Conservation (phyloP, 768 basidiomycete genomes). For the Termitomyces sp. region DNA sequence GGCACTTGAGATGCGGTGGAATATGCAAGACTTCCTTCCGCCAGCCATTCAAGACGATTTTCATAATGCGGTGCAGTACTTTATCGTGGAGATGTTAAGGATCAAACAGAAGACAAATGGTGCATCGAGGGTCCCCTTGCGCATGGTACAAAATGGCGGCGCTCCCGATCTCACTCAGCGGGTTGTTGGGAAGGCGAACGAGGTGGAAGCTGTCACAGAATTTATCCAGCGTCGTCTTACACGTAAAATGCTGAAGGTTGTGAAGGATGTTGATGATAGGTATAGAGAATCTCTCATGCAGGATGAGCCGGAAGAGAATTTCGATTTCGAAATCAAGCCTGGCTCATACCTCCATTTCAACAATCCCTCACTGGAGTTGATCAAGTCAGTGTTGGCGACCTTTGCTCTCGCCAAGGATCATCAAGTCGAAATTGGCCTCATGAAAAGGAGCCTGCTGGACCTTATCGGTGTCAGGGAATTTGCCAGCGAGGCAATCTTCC, state of each 20-base stretch:
- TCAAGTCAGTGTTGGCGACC: conserved; percentile 83
- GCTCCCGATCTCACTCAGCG: conserved; percentile 60
- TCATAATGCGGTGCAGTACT: conserved; percentile 64
- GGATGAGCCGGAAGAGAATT: conserved; percentile 46
- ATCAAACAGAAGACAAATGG: conserved; percentile 61
- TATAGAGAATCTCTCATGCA: conserved; percentile 56
- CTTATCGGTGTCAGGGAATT: conserved; percentile 85
- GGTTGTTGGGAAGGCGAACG: conserved; percentile 64
- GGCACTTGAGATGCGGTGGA: conserved; percentile 84
- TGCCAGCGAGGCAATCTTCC: conserved; percentile 77
- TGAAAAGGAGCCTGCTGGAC: conserved; percentile 88
- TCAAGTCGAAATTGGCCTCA: conserved; percentile 78
- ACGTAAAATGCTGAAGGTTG: conserved; percentile 66
- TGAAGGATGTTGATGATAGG: conserved; percentile 58
- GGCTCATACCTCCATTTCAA: conserved; percentile 77
- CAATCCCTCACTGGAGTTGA: conserved; percentile 82
- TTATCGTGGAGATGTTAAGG: conserved; percentile 81
- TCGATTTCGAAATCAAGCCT: conserved; percentile 81
- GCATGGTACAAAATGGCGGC: conserved; percentile 57
- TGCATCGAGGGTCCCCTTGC: conserved; percentile 61
- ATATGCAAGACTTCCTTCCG: conserved; percentile 86
- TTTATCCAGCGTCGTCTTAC: conserved; percentile 82
- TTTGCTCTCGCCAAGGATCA: conserved; percentile 78
- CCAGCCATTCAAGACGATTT: conserved; percentile 78
- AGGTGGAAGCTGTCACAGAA: conserved; percentile 61